phyloP scores from a whole-genome alignment of 306 rosid species.

The Arachis stenosperma region DNA sequence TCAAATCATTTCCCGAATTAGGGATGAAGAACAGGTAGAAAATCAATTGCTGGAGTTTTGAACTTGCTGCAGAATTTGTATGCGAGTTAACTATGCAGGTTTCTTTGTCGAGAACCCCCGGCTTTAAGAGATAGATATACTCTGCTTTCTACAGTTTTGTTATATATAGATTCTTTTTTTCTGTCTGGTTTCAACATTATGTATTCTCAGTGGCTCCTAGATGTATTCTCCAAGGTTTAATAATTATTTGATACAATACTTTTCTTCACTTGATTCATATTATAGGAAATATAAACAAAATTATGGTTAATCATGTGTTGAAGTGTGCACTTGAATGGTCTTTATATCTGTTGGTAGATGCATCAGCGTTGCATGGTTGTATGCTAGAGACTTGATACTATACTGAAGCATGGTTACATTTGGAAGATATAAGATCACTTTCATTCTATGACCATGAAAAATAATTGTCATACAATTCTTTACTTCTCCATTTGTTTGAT shows the following conservation, averaged over 20 bases:
- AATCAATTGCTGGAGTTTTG: slow-evolving; percentile 26
- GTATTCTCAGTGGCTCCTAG: slow-evolving; percentile 52
- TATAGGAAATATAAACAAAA: slow-evolving; percentile 52
- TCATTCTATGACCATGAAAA: slow-evolving; percentile 10
- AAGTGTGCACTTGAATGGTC: slow-evolving; percentile 31
- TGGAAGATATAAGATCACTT: slow-evolving; percentile 1
- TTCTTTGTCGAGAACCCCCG: slow-evolving; percentile 40
- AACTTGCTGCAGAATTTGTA: slow-evolving; percentile 34
- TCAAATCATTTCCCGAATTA: slow-evolving; percentile 42
- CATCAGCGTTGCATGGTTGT: slow-evolving; percentile 8
- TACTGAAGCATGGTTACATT: slow-evolving; percentile 12
- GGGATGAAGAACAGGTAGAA: slow-evolving; percentile 25
- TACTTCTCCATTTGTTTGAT: slow-evolving; percentile 1
- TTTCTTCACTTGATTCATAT: slow-evolving; percentile 41
- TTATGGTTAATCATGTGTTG: slow-evolving; percentile 25
- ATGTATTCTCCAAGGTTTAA: slow-evolving; percentile 49
- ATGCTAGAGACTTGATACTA: neutral
- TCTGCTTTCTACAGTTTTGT: slow-evolving; percentile 51
- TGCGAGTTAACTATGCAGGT: slow-evolving; percentile 33
- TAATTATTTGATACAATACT: slow-evolving; percentile 33
- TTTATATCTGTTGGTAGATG: slow-evolving; percentile 29
- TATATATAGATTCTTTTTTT: slow-evolving; percentile 33
- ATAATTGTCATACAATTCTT: neutral
- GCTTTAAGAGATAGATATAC: slow-evolving; percentile 35
- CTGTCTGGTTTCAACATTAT: slow-evolving; percentile 37